Percentiles rank a stretch among this genome's conserved stretches.
phyloP scores from a whole-genome alignment of 1,139 yeast species.

The Geotrichum cucujoidarum region DNA sequence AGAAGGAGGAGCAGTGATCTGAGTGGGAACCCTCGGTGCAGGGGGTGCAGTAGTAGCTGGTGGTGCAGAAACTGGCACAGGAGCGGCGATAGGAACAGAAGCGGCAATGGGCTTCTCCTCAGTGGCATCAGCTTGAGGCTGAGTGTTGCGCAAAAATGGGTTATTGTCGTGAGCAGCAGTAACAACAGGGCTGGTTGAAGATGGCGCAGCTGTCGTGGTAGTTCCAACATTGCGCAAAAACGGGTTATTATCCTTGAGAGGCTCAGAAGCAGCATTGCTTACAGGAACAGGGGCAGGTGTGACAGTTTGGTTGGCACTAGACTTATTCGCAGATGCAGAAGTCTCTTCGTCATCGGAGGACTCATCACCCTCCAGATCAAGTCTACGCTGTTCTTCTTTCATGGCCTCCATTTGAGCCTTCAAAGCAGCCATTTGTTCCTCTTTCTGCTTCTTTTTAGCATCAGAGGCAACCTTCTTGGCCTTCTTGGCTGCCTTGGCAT shows the following conservation, averaged over 20 bases:
- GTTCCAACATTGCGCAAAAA: slow-evolving; percentile 20
- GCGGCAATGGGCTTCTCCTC: slow-evolving; percentile 17
- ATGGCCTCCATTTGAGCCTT: slow-evolving; percentile 61
- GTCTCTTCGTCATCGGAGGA: slow-evolving; percentile 29
- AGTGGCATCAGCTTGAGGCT: slow-evolving; percentile 5
- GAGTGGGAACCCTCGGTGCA: slow-evolving; percentile 2
- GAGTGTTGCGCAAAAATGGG: slow-evolving; percentile 24
- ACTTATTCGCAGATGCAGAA: slow-evolving; percentile 14
- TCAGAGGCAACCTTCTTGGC: slow-evolving; percentile 41
- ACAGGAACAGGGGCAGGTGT: slow-evolving; percentile 9
- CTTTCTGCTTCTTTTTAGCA: slow-evolving; percentile 48
- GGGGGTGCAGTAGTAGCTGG: neutral
- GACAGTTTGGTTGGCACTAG: slow-evolving; percentile 19
- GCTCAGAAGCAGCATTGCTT: slow-evolving; percentile 10
- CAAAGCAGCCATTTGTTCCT: slow-evolving; percentile 55
- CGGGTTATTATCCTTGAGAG: slow-evolving; percentile 22
- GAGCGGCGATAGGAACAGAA: slow-evolving; percentile 8
- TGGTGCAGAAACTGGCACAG: slow-evolving; percentile 6
- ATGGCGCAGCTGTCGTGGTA: slow-evolving; percentile 2
- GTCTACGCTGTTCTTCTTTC: slow-evolving; percentile 37
- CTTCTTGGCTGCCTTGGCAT: slow-evolving; percentile 29
- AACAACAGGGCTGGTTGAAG: neutral
- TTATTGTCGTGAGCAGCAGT: slow-evolving; percentile 22
- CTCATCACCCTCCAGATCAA: slow-evolving; percentile 24
- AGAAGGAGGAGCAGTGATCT: slow-evolving; percentile 17